Conservation (phyloP, 2,329 filamentous ascomycete species). For the Trichoderma gracile region DNA sequence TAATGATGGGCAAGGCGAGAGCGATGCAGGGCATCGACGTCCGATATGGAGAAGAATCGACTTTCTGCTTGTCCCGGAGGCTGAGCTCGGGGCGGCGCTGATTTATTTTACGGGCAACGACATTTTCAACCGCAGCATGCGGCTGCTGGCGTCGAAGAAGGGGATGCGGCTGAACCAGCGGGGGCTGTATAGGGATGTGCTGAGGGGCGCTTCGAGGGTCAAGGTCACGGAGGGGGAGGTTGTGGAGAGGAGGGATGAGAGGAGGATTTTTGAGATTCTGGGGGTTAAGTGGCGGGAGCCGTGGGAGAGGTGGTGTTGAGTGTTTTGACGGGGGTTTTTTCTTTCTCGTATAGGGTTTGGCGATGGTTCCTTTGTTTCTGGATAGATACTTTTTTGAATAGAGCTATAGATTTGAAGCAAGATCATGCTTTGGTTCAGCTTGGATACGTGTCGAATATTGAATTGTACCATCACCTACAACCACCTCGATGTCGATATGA, state of each 20-base stretch:
- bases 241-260: constrained; percentile 74
- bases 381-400: too few relatives aligned
- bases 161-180: constrained; percentile 82
- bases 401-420: too few relatives aligned
- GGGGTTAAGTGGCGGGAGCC: constrained; percentile 84
- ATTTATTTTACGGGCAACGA: constrained; percentile 98
- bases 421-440: too few relatives aligned
- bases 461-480: too few relatives aligned
- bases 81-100: constrained; percentile 78
- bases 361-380: not conserved
- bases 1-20: constrained; percentile 28
- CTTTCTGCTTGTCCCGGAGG: constrained; percentile 76
- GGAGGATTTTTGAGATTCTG: constrained; percentile 75
- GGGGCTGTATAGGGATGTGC: constrained; percentile 72
- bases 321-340: too few relatives aligned
- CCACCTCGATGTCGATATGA: too few relatives aligned
- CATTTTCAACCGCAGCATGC: constrained; percentile 86
- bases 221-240: constrained; percentile 68
- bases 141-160: constrained; percentile 76
- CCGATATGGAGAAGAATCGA: constrained; percentile 79
- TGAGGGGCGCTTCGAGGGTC: constrained; percentile 57
- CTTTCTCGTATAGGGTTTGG: too few relatives aligned
- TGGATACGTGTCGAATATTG: too few relatives aligned
- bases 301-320: constrained; percentile 71
- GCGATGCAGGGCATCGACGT: constrained; percentile 30